These are phyloP conservation scores for Chaetomiaceae sp. DNA, from an alignment of 2,329 filamentous ascomycete species.

Conservation along the genomic window DNA sequence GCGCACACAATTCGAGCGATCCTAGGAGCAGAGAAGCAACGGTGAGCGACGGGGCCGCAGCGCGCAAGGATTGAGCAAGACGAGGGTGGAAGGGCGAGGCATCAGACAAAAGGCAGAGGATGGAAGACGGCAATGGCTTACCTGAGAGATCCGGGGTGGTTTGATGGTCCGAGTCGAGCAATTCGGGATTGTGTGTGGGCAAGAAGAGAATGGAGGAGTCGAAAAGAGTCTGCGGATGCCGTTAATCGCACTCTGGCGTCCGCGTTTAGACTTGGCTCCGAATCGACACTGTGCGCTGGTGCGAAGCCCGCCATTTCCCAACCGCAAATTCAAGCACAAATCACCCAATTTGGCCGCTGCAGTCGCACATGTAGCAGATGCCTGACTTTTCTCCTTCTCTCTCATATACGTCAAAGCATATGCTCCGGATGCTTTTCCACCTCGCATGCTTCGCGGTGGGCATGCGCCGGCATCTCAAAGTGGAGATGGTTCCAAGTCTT, in stretches of 20 bases:
- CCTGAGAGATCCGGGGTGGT: slow-evolving; percentile 25
- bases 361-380: not conserved
- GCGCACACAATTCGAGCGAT: slow-evolving; percentile 25
- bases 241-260: slow-evolving; percentile 22
- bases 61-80: slow-evolving; percentile 13
- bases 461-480: slow-evolving; percentile 8
- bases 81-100: slow-evolving; percentile 3
- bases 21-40: slow-evolving; percentile 19
- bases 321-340: not conserved
- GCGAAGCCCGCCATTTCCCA: slow-evolving; percentile 6
- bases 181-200: slow-evolving; percentile 29
- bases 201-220: slow-evolving; percentile 30
- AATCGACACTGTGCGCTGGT: slow-evolving; percentile 24
- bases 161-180: slow-evolving; percentile 30
- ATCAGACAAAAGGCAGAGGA: slow-evolving; percentile 12
- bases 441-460: slow-evolving; percentile 15
- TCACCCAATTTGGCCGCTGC: no score
- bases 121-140: slow-evolving; percentile 25
- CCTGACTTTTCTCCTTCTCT: not conserved
- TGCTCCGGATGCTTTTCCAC: slow-evolving; percentile 9
- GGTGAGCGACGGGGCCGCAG: slow-evolving; percentile 25
- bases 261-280: no score
- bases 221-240: slow-evolving; percentile 29
- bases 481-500: slow-evolving; percentile 1
- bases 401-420: not conserved